A percentile compares a stretch with the other conserved stretches of the same genome.
Conservation (phyloP, 164 flowering plant genomes). For the Paratinospora sagittata region DNA sequence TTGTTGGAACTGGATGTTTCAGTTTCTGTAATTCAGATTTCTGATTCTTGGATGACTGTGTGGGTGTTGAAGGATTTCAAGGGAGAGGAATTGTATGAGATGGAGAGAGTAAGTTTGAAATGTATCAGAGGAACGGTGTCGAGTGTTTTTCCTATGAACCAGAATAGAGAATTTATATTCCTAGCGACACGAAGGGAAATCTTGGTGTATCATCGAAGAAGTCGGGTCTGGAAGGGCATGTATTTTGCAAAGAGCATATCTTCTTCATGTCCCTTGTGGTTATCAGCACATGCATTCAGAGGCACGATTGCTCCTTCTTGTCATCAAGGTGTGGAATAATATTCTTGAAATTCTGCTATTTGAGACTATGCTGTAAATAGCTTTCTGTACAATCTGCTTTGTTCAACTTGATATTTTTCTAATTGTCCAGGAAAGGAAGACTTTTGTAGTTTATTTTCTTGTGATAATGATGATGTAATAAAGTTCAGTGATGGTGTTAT, state of each 20-base stretch:
- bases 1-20: slow-evolving; percentile 70
- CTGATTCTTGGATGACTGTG: slow-evolving; percentile 57
- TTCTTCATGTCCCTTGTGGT: slow-evolving; percentile 76
- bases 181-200: too few species aligned
- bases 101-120: too few species aligned
- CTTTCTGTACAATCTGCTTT: not conserved
- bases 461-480: not conserved
- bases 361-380: slow-evolving; percentile 12
- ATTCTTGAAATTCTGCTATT: slow-evolving; percentile 3
- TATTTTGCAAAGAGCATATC: slow-evolving; percentile 54
- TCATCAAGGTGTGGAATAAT: slow-evolving; percentile 25
- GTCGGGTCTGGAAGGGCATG: slow-evolving; percentile 75
- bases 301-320: slow-evolving; percentile 67
- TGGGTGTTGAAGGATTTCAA: too few species aligned
- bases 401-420: not conserved
- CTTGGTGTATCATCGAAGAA: slow-evolving; percentile 42
- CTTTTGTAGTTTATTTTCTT: not conserved
- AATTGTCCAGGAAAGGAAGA: not conserved
- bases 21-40: slow-evolving; percentile 68
- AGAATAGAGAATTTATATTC: too few species aligned
- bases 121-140: slow-evolving; percentile 55
- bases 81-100: slow-evolving; percentile 52
- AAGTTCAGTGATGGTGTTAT: too few species aligned
- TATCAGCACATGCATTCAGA: slow-evolving; percentile 71
- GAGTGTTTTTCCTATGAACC: too few species aligned